Base-by-base conservation (phyloP, 164 flowering plant species). In the Nymphaea colorata region DNA sequence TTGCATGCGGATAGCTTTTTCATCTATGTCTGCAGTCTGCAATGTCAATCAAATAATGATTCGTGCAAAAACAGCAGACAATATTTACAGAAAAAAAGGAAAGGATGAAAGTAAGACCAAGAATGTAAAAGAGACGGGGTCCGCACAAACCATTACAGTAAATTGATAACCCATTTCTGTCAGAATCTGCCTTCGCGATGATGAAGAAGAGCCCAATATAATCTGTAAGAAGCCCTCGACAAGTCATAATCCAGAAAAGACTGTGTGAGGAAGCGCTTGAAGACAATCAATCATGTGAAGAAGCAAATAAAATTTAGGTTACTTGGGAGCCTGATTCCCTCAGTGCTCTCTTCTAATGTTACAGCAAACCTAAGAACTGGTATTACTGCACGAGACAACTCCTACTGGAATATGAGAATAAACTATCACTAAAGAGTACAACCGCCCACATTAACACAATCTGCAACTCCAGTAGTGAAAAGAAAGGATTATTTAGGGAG, bases 11-110 rank as follows among this genome's bases (percentile, higher is more conserved):
- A 66, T 66, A 25, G 68, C 61, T 66, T 66, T 66, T 53, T 66
- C 68, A 53, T 66, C 68, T 45, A 66, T 66, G 17, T 18, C 68
- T 7, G 68, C 68, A n/a, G 68, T 66, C 65, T 63, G 65, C 36
- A 63, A 18, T 8, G 36, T 63, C 15, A 63, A 17, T 43, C 63
- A 10, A 1, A 61, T 14, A 10, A 14, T 61, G 5, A 61, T 10
- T 41, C 36, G 17, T 41, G 36, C 6, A 61, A 14, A 61, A 41
- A 17, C 17, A 61, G 36, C 17, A 5, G 36, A 61, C 63, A 61
- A 61, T 18, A 61, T 25, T 36, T 16, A 63, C 41, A 18, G 65
- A 16, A 4, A 4, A 43, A 15, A 12, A 47, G 5, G 55, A 47
- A 7, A 47, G 7, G 55, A 47, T 6, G 12, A 12, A 47, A 47